These are phyloP conservation scores for Yamadazyma kanchanaburiensis DNA, from an alignment of 1,139 yeast species.

Conservation along the genomic window DNA sequence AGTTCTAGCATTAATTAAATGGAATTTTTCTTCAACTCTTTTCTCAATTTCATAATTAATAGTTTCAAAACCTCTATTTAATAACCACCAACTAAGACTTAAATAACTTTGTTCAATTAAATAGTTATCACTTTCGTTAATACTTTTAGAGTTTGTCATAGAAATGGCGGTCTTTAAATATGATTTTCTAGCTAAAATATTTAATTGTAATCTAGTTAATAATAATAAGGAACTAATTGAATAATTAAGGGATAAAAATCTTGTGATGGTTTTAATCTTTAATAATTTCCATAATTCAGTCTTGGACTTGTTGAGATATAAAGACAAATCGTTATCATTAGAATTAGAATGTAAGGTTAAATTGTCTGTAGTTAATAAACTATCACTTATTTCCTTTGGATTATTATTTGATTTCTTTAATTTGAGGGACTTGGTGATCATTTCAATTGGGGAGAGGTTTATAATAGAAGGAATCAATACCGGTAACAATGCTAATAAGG, in stretches of 20 bases:
- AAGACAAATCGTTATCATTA: conserved; percentile 25
- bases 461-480: conserved; percentile 66
- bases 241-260: conserved; percentile 71
- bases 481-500: conserved; percentile 80
- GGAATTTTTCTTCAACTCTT: conserved; percentile 61
- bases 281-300: conserved; percentile 83
- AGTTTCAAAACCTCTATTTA: conserved; percentile 78
- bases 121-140: conserved; percentile 31
- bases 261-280: conserved; percentile 69
- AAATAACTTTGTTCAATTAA: conserved; percentile 78
- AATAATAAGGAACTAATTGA: conserved; percentile 66
- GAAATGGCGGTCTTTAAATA: conserved; percentile 77
- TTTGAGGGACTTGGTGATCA: conserved; percentile 68
- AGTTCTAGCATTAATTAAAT: conserved; percentile 64
- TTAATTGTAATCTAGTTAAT: conserved; percentile 80
- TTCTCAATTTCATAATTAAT: conserved; percentile 53
- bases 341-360: conserved; percentile 31
- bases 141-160: conserved; percentile 44
- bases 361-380: conserved; percentile 39
- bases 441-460: conserved; percentile 66
- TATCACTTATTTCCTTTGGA: conserved; percentile 21
- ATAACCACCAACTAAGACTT: conserved; percentile 90
- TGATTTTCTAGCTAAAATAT: conserved; percentile 81
- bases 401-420: conserved; percentile 40
- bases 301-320: conserved; percentile 49